phyloP scores from a whole-genome alignment of 495 filamentous ascomycete species.

The Penicillium desertorum region DNA sequence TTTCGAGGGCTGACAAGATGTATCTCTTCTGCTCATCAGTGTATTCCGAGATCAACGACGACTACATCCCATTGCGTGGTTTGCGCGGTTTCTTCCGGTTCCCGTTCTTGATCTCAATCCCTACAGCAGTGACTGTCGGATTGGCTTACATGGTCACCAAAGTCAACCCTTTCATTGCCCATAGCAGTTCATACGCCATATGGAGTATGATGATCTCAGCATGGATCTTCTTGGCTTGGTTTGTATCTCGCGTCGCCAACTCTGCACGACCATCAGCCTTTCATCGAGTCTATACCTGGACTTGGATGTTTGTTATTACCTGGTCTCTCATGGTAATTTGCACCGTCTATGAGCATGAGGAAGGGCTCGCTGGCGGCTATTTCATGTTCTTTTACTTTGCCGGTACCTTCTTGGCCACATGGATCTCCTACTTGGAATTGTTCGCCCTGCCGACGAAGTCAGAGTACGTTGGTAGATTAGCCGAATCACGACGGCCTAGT shows the following conservation, averaged over 20 bases:
- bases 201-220: constrained; percentile 82
- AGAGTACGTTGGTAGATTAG: constrained; percentile 52
- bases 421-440: constrained; percentile 73
- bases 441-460: constrained; percentile 73
- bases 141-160: constrained; percentile 74
- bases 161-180: constrained; percentile 82
- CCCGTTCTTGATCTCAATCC: constrained; percentile 70
- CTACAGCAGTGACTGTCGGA: constrained; percentile 68
- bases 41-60: constrained; percentile 56
- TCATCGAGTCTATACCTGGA: constrained; percentile 72
- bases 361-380: constrained; percentile 74
- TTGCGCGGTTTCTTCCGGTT: constrained; percentile 81
- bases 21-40: constrained; percentile 73
- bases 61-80: constrained; percentile 65
- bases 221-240: constrained; percentile 81
- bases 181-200: constrained; percentile 81
- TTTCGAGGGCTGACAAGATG: constrained; percentile 69
- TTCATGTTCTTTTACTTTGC: constrained; percentile 79
- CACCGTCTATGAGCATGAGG: constrained; percentile 70
- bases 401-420: constrained; percentile 68
- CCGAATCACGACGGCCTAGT: constrained; percentile 42
- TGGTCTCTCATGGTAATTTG: constrained; percentile 72
- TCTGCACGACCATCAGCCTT: constrained; percentile 83
- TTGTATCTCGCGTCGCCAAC: constrained; percentile 77
- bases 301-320: constrained; percentile 77